Conservation (phyloP, 2,329 filamentous ascomycete genomes). For the Pseudodiploospora longispora region DNA sequence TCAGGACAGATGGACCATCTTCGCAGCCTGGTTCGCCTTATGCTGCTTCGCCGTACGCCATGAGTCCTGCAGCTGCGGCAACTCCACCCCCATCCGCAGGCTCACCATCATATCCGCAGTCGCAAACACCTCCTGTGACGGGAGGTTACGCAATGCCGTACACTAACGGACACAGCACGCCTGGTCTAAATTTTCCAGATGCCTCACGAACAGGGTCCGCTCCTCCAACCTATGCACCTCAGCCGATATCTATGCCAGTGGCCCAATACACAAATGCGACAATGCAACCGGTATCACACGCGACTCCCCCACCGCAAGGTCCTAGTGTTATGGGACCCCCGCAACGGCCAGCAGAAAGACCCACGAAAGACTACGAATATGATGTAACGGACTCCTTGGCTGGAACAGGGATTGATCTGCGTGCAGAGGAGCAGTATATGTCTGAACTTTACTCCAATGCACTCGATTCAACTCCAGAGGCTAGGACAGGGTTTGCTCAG, state of each 20-base stretch:
- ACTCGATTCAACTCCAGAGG: conserved; percentile 36
- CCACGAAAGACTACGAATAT: conserved; percentile 55
- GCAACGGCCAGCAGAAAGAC: conserved; percentile 53
- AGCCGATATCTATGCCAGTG: conserved; percentile 17
- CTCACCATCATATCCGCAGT: conserved; percentile 29
- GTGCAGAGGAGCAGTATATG: conserved; percentile 77
- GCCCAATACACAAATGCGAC: conserved; percentile 22
- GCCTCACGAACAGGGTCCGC: conserved; percentile 21
- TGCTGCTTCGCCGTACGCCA: conserved; percentile 41
- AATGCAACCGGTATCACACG: conserved; percentile 19
- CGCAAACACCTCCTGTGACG: conserved; percentile 23
- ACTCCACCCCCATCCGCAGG: conserved; percentile 30
- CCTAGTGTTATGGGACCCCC: conserved; percentile 45
- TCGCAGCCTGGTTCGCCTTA: conserved; percentile 60
- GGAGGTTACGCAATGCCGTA: conserved; percentile 29
- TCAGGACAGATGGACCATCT: conserved; percentile 50
- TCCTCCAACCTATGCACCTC: conserved; percentile 24
- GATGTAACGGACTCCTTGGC: conserved; percentile 78
- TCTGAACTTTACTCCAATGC: conserved; percentile 55
- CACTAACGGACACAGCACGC: conserved; percentile 29
- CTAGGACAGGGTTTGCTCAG: conserved; percentile 40
- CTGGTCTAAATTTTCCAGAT: conserved; percentile 27
- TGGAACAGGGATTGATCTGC: conserved; percentile 78
- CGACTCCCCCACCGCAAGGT: conserved; percentile 17
- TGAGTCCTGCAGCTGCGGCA: conserved; percentile 35